Percentiles rank a stretch among this genome's conserved stretches.
Evolutionary conservation across 129 eudicot species (phyloP).

Genomic region (Lonicera japonica): DNA sequence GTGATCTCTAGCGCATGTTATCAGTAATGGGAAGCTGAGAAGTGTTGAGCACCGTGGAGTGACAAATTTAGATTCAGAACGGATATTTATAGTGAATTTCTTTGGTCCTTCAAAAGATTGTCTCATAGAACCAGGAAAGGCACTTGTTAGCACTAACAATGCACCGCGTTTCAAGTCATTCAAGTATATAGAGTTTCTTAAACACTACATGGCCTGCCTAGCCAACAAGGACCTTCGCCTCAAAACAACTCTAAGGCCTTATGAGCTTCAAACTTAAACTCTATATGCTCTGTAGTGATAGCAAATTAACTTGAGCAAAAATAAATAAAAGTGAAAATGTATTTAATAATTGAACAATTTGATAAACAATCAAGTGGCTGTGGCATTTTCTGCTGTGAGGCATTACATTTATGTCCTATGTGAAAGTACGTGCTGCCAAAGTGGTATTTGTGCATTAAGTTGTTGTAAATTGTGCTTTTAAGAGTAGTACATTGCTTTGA

Average conservation of each 20-base stretch:
- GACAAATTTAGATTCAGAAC: constrained; percentile 17
- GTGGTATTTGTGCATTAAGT: background rate
- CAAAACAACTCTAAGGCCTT: constrained; percentile 11
- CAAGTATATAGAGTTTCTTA: constrained; percentile 23
- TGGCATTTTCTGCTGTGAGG: no score
- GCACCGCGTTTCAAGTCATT: constrained; percentile 21
- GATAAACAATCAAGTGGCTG: no score
- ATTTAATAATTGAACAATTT: no score
- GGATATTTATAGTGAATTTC: constrained; percentile 28
- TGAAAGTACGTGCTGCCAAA: background rate
- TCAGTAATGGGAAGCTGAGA: constrained; percentile 33
- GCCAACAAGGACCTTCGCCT: constrained; percentile 7
- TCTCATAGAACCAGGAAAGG: constrained; percentile 27
- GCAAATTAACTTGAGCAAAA: no score
- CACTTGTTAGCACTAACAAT: constrained; percentile 8
- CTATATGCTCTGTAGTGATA: no score
- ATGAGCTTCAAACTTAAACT: background rate
- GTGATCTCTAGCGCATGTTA: constrained; percentile 12
- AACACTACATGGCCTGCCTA: constrained; percentile 5
- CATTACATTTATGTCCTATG: no score
- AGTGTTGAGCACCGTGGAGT: constrained; percentile 35
- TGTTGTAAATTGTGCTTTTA: background rate
- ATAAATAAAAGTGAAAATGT: no score
- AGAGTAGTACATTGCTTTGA: no score
- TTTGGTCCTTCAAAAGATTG: constrained; percentile 23